Evolutionary conservation across 768 basidiomycete genomes (phyloP).

Genomic region (Filobasidium floriforme): DNA sequence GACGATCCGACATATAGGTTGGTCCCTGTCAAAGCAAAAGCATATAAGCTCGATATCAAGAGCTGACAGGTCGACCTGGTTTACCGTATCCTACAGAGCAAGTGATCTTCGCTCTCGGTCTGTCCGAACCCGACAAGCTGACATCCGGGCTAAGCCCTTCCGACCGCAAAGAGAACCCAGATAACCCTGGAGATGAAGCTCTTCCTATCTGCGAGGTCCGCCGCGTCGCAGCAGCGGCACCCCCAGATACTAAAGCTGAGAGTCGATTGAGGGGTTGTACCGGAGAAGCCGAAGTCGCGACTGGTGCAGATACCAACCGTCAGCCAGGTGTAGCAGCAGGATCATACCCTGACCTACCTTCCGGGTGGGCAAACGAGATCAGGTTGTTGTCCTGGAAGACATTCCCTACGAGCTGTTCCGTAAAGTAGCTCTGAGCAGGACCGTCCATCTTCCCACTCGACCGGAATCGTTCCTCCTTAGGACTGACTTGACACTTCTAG

Average conservation of each 20-base stretch:
- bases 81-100: conserved; percentile 23
- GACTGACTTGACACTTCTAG: too few species aligned
- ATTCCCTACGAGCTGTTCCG: neutral
- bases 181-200: neutral
- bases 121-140: neutral
- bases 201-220: neutral
- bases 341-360: neutral
- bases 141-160: neutral
- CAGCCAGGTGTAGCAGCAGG: neutral
- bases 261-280: conserved; percentile 11
- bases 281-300: neutral
- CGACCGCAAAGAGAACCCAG: neutral
- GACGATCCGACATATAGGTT: conserved; percentile 82
- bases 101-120: neutral
- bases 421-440: neutral
- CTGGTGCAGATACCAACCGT: neutral
- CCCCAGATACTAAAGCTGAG: conserved; percentile 7
- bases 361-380: conserved; percentile 2
- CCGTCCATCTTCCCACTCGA: neutral
- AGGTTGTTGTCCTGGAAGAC: conserved; percentile 2
- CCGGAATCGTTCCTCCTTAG: too few species aligned
- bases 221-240: conserved; percentile 9
- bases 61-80: neutral
- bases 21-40: conserved; percentile 50
- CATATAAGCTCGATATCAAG: neutral